A percentile compares a stretch with the other conserved stretches of the same genome.
phyloP scores from a whole-genome alignment of 1,139 yeast genomes.

The Candida pseudocylindracea region DNA sequence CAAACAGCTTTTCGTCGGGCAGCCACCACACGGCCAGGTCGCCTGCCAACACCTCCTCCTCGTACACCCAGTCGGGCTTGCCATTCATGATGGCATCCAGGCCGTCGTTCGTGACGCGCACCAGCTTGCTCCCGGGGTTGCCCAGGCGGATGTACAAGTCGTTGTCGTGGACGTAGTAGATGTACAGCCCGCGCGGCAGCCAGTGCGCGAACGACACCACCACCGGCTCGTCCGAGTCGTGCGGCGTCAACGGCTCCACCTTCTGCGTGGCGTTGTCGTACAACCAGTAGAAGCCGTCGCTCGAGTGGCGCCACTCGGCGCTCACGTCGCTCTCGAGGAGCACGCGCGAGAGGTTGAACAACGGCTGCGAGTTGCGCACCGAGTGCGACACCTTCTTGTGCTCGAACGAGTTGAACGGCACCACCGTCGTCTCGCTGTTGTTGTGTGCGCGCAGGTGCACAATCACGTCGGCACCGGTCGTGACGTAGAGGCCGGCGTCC shows the following conservation, averaged over 20 bases:
- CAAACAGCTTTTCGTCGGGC: constrained; percentile 38
- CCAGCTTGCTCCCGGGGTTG: constrained; percentile 46
- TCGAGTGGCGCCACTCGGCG: constrained; percentile 23
- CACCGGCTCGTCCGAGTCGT: constrained; percentile 2
- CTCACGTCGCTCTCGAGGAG: constrained; percentile 28
- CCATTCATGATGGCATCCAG: constrained; percentile 53
- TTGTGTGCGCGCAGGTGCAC: too few relatives aligned
- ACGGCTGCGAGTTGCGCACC: constrained; percentile 31
- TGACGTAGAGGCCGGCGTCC: too few relatives aligned
- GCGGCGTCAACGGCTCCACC: constrained; percentile 4
- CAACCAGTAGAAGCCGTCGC: constrained; percentile 18
- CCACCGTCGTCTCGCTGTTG: too few relatives aligned
- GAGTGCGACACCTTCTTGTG: too few relatives aligned
- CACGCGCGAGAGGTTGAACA: constrained; percentile 39
- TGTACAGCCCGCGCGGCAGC: constrained; percentile 13
- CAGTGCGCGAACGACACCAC: constrained; percentile 7
- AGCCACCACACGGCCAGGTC: constrained; percentile 80
- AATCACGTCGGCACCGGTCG: too few relatives aligned
- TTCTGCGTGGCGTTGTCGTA: constrained; percentile 6
- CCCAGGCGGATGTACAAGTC: constrained; percentile 33
- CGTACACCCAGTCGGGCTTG: constrained; percentile 91
- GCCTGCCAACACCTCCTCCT: constrained; percentile 60
- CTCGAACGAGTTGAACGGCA: too few relatives aligned
- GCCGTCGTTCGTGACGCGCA: constrained; percentile 58
- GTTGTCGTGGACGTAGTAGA: constrained; percentile 15